Conservation (phyloP, 108 stramenopile genomes). For the Cyclotella distinguenda region DNA sequence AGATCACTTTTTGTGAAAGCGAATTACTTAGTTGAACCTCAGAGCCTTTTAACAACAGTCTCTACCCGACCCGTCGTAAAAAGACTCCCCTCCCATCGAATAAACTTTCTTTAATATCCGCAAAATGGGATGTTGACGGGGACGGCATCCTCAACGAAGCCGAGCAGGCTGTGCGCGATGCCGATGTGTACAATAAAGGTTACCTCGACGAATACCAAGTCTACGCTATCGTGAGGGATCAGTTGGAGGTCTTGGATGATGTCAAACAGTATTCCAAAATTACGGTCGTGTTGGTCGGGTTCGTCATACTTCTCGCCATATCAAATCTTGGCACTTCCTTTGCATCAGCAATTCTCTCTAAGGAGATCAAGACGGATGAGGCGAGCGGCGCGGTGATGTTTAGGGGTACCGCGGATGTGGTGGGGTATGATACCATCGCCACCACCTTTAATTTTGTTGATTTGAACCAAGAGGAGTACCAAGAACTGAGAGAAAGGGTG, state of each 20-base stretch:
- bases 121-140: constrained; percentile 16
- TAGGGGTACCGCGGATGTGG: not conserved
- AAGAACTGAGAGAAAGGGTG: not conserved
- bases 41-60: too few relatives aligned
- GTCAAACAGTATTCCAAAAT: not conserved
- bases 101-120: not conserved
- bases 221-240: constrained; percentile 11
- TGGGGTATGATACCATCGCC: constrained; percentile 1
- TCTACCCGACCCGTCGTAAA: too few relatives aligned
- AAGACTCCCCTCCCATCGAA: too few relatives aligned
- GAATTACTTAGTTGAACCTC: too few relatives aligned
- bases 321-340: constrained; percentile 4
- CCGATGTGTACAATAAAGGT: constrained; percentile 5
- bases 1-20: too few relatives aligned
- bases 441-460: not conserved
- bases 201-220: constrained; percentile 12
- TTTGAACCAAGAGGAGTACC: constrained; percentile 1
- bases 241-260: not conserved
- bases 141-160: constrained; percentile 7
- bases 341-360: constrained; percentile 3
- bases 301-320: constrained; percentile 1
- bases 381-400: constrained; percentile 7
- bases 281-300: not conserved
- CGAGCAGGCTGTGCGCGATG: constrained; percentile 21
- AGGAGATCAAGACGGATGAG: constrained; percentile 6